phyloP scores from a whole-genome alignment of 1,284 basidiomycete genomes.

The Pseudozyma flocculosa region DNA sequence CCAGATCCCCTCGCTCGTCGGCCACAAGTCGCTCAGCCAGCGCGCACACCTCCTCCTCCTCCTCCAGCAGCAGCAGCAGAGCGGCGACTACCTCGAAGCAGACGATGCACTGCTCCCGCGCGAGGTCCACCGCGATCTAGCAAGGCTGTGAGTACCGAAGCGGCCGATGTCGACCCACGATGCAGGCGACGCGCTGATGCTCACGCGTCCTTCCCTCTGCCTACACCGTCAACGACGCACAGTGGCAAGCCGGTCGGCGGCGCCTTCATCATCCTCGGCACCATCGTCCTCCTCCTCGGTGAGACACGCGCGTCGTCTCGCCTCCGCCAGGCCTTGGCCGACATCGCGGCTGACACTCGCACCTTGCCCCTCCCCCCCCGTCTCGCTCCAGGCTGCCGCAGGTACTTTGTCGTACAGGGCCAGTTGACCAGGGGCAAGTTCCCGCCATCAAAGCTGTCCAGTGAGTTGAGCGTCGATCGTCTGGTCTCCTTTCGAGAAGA shows the following conservation, averaged over 20 bases:
- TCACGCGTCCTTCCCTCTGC: neutral
- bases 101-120: neutral
- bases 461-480: slow-evolving; percentile 19
- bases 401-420: slow-evolving; percentile 46
- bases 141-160: neutral
- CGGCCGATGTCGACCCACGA: neutral
- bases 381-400: slow-evolving; percentile 14
- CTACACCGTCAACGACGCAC: slow-evolving; percentile 8
- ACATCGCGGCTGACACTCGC: neutral
- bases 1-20: slow-evolving; percentile 47
- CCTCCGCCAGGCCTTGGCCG: neutral
- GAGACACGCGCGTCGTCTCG: neutral
- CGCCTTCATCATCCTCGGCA: slow-evolving; percentile 43
- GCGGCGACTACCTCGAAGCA: no score
- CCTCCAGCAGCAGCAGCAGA: no score
- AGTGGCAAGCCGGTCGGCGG: slow-evolving; percentile 47
- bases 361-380: neutral
- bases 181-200: no score
- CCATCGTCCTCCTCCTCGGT: slow-evolving; percentile 36
- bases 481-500: neutral
- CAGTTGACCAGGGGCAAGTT: slow-evolving; percentile 38
- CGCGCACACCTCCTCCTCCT: no score
- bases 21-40: neutral
- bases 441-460: slow-evolving; percentile 38
- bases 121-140: neutral